phyloP scores from a whole-genome alignment of 495 filamentous ascomycete species.

The Opeltia flavorubescens region DNA sequence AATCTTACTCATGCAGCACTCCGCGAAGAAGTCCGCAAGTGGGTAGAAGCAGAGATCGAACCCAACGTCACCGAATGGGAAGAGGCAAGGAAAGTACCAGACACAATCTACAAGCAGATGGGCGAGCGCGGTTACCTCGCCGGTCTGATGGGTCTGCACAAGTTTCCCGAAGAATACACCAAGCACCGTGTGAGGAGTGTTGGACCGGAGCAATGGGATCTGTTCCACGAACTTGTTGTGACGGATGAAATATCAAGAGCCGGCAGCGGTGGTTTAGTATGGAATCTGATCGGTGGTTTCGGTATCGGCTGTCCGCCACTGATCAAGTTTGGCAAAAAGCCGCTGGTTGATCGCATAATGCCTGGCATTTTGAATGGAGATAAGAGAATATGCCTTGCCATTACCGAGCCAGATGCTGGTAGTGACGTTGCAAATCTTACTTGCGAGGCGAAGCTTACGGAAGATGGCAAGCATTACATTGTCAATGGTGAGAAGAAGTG shows the following conservation, averaged over 20 bases:
- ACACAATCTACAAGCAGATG: slow-evolving; percentile 86
- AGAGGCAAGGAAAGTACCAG: slow-evolving; percentile 77
- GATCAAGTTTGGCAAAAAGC: slow-evolving; percentile 82
- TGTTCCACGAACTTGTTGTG: slow-evolving; percentile 91
- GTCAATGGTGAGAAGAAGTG: slow-evolving; percentile 99
- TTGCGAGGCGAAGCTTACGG: slow-evolving; percentile 83
- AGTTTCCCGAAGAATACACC: slow-evolving; percentile 61
- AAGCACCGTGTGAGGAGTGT: slow-evolving; percentile 60
- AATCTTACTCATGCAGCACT: slow-evolving; percentile 85
- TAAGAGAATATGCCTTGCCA: slow-evolving; percentile 87
- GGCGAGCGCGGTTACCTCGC: slow-evolving; percentile 85
- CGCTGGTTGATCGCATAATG: slow-evolving; percentile 66
- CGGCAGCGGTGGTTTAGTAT: slow-evolving; percentile 90
- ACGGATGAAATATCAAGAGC: slow-evolving; percentile 86
- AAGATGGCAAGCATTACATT: slow-evolving; percentile 96
- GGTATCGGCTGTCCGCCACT: slow-evolving; percentile 88
- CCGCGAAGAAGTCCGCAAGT: slow-evolving; percentile 77
- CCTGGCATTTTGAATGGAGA: slow-evolving; percentile 81
- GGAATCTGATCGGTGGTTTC: slow-evolving; percentile 91
- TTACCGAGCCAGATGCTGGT: slow-evolving; percentile 71
- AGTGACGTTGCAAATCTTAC: slow-evolving; percentile 88
- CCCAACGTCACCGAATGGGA: slow-evolving; percentile 94
- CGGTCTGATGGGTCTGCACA: slow-evolving; percentile 65
- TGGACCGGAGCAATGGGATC: slow-evolving; percentile 80
- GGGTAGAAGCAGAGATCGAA: slow-evolving; percentile 82